phyloP scores from a whole-genome alignment of 1,284 basidiomycete species.

The Violaceomyces palustris region DNA sequence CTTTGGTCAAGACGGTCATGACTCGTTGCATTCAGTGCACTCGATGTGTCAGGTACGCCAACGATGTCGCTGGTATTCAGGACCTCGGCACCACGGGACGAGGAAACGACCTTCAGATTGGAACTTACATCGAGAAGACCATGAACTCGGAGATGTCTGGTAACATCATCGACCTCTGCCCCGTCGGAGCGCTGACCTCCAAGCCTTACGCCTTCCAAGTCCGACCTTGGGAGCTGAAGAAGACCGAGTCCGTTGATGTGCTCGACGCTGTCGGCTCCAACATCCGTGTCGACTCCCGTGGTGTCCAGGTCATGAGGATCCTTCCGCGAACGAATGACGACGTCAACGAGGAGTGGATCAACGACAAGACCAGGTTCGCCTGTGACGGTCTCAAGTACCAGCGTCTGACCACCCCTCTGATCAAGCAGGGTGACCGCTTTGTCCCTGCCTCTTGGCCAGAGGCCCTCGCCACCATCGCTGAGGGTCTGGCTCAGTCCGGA shows the following conservation, averaged over 20 bases:
- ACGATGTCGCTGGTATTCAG: conserved; percentile 97
- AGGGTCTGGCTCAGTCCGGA: conserved; percentile 73
- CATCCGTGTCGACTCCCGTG: conserved; percentile 92
- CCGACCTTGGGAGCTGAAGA: conserved; percentile 97
- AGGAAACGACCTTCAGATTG: conserved; percentile 97
- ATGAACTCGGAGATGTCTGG: conserved; percentile 97
- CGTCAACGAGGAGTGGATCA: conserved; percentile 99
- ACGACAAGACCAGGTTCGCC: conserved; percentile 95
- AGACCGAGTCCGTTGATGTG: conserved; percentile 95
- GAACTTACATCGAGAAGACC: conserved; percentile 95
- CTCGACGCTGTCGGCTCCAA: conserved; percentile 96
- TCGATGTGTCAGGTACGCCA: conserved; percentile 96
- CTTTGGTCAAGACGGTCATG: conserved; percentile 98
- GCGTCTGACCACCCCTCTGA: conserved; percentile 83
- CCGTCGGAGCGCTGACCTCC: conserved; percentile 91
- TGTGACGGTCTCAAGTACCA: conserved; percentile 95
- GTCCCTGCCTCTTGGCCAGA: conserved; percentile 89
- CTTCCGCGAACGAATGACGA: conserved; percentile 95
- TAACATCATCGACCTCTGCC: conserved; percentile 92
- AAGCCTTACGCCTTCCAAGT: conserved; percentile 98
- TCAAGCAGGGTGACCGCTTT: conserved; percentile 88
- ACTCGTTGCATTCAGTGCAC: conserved; percentile 99
- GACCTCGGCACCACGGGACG: conserved; percentile 94
- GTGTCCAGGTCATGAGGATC: conserved; percentile 93
- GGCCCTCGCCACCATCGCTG: conserved; percentile 72